Percentiles rank a stretch among this genome's conserved stretches.
phyloP scores from a whole-genome alignment of 2,329 filamentous ascomycete genomes.

The Aspergillus luchuensis region DNA sequence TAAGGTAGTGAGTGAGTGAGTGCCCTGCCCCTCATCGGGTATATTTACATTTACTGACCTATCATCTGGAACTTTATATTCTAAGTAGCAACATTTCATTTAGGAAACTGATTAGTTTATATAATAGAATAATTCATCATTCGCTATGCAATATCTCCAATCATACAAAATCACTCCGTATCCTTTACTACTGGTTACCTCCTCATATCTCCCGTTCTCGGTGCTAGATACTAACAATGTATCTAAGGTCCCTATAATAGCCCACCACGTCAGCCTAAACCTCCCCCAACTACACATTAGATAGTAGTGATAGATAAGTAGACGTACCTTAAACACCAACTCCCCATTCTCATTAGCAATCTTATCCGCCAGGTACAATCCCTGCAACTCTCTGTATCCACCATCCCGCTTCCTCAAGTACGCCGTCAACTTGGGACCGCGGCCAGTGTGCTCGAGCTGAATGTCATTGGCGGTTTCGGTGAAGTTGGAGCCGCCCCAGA shows the following conservation, averaged over 20 bases:
- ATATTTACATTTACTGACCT: no score
- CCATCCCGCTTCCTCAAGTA: constrained; percentile 17
- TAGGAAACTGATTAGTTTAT: no score
- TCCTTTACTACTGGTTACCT: neutral
- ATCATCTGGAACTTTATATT: no score
- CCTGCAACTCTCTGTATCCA: constrained; percentile 19
- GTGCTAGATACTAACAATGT: no score
- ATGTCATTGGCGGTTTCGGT: constrained; percentile 19
- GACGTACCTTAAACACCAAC: constrained; percentile 17
- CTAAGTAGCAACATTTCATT: no score
- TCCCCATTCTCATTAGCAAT: constrained; percentile 21
- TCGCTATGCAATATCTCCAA: neutral
- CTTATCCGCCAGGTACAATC: constrained; percentile 21
- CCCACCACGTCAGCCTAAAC: neutral
- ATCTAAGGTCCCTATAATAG: neutral
- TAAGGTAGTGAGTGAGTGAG: no score
- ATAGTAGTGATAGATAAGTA: no score
- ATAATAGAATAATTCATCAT: no score
- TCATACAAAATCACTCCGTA: neutral
- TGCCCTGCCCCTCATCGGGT: no score
- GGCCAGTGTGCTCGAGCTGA: constrained; percentile 14
- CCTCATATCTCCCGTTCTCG: no score
- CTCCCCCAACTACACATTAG: no score
- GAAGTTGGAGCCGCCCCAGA: constrained; percentile 25
- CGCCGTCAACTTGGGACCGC: constrained; percentile 23